Percentiles rank a stretch among this genome's conserved stretches.
Evolutionary conservation across 208 protist genomes (phyloP).

Genomic region (Phytomonas sp.): DNA sequence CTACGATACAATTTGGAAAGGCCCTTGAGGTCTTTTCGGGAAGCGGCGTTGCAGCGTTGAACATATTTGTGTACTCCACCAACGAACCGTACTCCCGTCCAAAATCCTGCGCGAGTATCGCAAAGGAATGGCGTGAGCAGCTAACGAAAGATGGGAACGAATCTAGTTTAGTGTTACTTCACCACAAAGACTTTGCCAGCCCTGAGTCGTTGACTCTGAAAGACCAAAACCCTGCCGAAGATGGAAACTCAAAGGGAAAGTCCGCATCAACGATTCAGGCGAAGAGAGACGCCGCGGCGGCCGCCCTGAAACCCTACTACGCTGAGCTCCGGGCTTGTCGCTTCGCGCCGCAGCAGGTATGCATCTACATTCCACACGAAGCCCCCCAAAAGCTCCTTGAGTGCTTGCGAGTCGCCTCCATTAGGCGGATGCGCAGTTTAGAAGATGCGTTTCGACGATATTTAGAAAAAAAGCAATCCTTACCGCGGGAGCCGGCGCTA

Average conservation of each 20-base stretch:
- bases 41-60: conserved; percentile 31
- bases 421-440: conserved; percentile 11
- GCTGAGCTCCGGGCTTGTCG: conserved; percentile 46
- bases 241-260: background rate
- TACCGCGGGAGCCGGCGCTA: background rate
- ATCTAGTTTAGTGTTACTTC: conserved; percentile 41
- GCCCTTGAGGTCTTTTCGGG: conserved; percentile 35
- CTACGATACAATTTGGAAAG: conserved; percentile 61
- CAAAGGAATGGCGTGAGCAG: conserved; percentile 40
- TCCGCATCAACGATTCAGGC: background rate
- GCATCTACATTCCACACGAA: conserved; percentile 51
- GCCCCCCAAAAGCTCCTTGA: conserved; percentile 55
- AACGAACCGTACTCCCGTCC: conserved; percentile 43
- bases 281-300: conserved; percentile 16
- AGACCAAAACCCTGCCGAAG: background rate
- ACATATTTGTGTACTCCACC: conserved; percentile 57
- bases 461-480: background rate
- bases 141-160: conserved; percentile 35
- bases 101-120: conserved; percentile 35
- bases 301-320: conserved; percentile 54
- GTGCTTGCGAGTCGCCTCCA: conserved; percentile 39
- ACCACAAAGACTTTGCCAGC: conserved; percentile 39
- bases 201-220: conserved; percentile 13
- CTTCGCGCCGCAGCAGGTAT: conserved; percentile 60
- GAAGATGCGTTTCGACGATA: background rate